Evolutionary conservation across 768 basidiomycete genomes (phyloP).

Genomic region (Porpolomopsis calyptriformis): DNA sequence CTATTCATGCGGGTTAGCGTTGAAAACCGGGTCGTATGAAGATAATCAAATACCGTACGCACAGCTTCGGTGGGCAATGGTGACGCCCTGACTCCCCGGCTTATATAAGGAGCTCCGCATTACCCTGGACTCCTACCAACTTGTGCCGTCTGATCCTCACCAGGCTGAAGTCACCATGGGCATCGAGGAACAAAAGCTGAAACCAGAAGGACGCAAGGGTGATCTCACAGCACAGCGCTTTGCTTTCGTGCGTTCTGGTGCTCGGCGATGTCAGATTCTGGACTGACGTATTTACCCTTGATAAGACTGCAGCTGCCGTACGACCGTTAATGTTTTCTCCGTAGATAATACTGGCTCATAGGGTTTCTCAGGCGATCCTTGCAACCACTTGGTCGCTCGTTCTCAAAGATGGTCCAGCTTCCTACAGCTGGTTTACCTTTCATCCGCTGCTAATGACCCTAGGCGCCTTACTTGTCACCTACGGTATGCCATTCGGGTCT

Average conservation of each 20-base stretch:
- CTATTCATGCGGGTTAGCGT: no score
- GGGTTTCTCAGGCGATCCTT: slow-evolving; percentile 26
- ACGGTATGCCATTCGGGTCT: slow-evolving; percentile 33
- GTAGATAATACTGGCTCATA: not conserved
- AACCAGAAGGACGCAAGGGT: slow-evolving; percentile 26
- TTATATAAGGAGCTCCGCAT: no score
- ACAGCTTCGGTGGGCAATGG: no score
- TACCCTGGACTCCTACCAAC: no score
- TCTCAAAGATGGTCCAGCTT: slow-evolving; percentile 33
- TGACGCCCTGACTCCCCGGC: no score
- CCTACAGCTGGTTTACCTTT: slow-evolving; percentile 50
- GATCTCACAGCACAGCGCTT: slow-evolving; percentile 25
- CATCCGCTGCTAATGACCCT: slow-evolving; percentile 58
- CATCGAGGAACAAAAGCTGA: slow-evolving; percentile 19
- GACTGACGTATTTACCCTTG: not conserved
- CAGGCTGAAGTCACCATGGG: slow-evolving; percentile 12
- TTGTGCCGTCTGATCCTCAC: slow-evolving; percentile 5
- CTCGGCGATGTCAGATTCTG: not conserved
- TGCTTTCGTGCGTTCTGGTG: slow-evolving; percentile 25
- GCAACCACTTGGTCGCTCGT: slow-evolving; percentile 36
- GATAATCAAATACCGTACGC: no score
- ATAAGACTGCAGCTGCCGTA: not conserved
- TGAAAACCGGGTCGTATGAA: no score
- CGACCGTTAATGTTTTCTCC: not conserved
- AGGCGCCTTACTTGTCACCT: slow-evolving; percentile 45